Evolutionary conservation across 169 alveolate species (phyloP).

Genomic region (Plasmodium knowlesi): DNA sequence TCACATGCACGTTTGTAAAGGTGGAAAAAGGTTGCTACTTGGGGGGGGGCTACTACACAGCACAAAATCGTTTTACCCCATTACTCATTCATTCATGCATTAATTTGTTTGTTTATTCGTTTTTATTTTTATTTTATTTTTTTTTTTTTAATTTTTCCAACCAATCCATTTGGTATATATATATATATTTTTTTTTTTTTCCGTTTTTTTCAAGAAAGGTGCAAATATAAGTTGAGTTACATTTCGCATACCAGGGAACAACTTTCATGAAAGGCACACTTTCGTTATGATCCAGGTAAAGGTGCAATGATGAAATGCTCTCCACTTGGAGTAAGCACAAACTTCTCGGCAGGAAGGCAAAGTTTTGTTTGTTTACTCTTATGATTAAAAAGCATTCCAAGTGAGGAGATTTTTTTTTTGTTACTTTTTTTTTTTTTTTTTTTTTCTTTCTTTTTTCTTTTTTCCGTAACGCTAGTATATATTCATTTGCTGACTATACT

Average conservation of each 20-base stretch:
- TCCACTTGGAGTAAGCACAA: neutral
- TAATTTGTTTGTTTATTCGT: neutral
- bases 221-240: neutral
- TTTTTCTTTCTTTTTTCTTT: neutral
- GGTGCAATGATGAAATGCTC: neutral
- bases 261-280: neutral
- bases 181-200: neutral
- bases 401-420: neutral
- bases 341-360: neutral
- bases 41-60: neutral
- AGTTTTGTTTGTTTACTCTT: neutral
- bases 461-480: neutral
- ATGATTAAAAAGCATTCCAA: neutral
- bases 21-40: neutral
- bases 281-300: neutral
- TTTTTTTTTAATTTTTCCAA: neutral
- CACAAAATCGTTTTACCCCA: neutral
- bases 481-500: neutral
- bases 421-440: too few relatives aligned
- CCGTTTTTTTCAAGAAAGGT: neutral
- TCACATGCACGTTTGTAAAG: neutral
- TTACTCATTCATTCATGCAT: neutral
- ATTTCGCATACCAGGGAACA: neutral
- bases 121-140: neutral
- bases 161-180: neutral